phyloP scores from a whole-genome alignment of 2,329 filamentous ascomycete genomes.

The Penicillium brevicompactum region DNA sequence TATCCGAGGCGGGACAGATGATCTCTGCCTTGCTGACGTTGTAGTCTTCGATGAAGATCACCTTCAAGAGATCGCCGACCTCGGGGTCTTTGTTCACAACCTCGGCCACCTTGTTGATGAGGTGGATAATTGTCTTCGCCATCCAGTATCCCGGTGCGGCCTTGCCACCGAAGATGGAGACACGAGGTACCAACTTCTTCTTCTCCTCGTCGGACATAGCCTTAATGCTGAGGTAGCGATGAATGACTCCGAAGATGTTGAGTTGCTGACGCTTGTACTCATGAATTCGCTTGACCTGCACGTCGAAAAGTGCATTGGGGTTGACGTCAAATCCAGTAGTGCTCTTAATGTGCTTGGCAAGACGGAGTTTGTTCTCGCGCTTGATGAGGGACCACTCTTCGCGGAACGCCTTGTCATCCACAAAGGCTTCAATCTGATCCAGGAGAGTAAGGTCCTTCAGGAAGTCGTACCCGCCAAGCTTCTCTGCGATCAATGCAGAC shows the following conservation, averaged over 20 bases:
- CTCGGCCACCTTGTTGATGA: slow-evolving; percentile 86
- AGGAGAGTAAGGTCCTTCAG: slow-evolving; percentile 87
- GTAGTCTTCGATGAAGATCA: slow-evolving; percentile 97
- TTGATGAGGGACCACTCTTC: slow-evolving; percentile 98
- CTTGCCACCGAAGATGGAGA: slow-evolving; percentile 97
- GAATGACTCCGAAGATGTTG: slow-evolving; percentile 98
- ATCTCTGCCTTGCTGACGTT: slow-evolving; percentile 99
- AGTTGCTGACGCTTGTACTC: slow-evolving; percentile 99
- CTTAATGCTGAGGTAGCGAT: slow-evolving; percentile 89
- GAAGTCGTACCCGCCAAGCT: slow-evolving; percentile 80
- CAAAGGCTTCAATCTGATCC: slow-evolving; percentile 80
- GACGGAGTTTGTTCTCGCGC: slow-evolving; percentile 87
- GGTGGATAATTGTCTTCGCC: slow-evolving; percentile 98
- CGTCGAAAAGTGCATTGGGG: slow-evolving; percentile 85
- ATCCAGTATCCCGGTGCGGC: slow-evolving; percentile 99
- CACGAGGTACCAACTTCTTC: slow-evolving; percentile 83
- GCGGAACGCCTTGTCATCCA: slow-evolving; percentile 86
- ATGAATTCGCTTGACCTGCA: slow-evolving; percentile 98
- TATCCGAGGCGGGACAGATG: slow-evolving; percentile 89
- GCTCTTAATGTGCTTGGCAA: slow-evolving; percentile 88
- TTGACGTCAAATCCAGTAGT: slow-evolving; percentile 81
- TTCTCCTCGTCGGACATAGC: slow-evolving; percentile 77
- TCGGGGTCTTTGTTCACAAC: slow-evolving; percentile 93
- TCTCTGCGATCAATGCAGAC: slow-evolving; percentile 88
- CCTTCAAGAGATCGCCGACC: slow-evolving; percentile 91